These are phyloP conservation scores for Pyrenophora teres DNA, from an alignment of 2,329 filamentous ascomycete genomes.

Conservation along the genomic window DNA sequence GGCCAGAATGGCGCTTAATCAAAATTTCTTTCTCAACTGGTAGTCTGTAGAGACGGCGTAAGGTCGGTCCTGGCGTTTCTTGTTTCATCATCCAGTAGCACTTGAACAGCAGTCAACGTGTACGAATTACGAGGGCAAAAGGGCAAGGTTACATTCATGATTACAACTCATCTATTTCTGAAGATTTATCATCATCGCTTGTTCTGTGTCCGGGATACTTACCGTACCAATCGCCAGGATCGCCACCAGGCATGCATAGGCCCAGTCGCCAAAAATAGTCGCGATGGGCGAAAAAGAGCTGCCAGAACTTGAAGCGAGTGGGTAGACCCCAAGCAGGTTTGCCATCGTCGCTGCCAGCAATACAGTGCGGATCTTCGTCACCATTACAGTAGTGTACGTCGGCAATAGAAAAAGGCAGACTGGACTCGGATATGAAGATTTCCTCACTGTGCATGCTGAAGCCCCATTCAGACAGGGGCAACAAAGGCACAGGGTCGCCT, in stretches of 20 bases:
- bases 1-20: conserved; percentile 38
- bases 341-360: conserved; percentile 59
- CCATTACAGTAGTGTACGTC: conserved; percentile 77
- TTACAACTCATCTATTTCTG: conserved; percentile 29
- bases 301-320: conserved; percentile 78
- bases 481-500: conserved; percentile 84
- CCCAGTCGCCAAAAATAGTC: conserved; percentile 97
- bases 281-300: conserved; percentile 88
- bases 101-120: neutral
- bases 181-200: conserved; percentile 17
- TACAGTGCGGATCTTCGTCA: conserved; percentile 72
- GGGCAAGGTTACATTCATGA: neutral
- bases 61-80: conserved; percentile 8
- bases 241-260: conserved; percentile 81
- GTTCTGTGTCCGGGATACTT: conserved; percentile 42
- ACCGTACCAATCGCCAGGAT: conserved; percentile 68
- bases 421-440: conserved; percentile 76
- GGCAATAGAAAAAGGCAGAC: conserved; percentile 67
- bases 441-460: conserved; percentile 85
- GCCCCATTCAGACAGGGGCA: conserved; percentile 87
- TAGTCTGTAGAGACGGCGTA: conserved; percentile 4
- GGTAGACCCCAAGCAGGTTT: conserved; percentile 47
- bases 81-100: neutral
- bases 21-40: conserved; percentile 1
- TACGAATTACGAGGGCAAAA: conserved; percentile 3